Percentiles rank a stretch among this genome's conserved stretches.
Conservation (phyloP, 331 rosid species). For the Acacia concinna region DNA sequence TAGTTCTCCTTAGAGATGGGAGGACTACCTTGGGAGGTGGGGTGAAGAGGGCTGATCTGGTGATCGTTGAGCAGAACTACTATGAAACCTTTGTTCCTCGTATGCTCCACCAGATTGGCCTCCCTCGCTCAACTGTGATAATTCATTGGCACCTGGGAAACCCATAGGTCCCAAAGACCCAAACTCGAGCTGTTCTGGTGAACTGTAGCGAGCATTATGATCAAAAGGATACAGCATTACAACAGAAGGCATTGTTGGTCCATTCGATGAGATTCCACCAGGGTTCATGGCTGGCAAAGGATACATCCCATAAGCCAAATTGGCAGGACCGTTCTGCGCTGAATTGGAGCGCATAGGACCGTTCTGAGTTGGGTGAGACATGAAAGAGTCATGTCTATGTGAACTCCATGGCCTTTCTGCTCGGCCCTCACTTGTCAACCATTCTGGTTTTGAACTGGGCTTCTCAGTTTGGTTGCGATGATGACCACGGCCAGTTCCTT, state of each 20-base stretch:
- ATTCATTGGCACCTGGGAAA: slow-evolving; percentile 59
- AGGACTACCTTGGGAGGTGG: slow-evolving; percentile 66
- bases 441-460: slow-evolving; percentile 62
- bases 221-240: slow-evolving; percentile 92
- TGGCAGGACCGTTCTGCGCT: slow-evolving; percentile 56
- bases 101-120: slow-evolving; percentile 52
- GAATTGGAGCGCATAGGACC: slow-evolving; percentile 78
- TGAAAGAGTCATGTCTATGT: slow-evolving; percentile 64
- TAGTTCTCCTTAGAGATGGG: background rate
- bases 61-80: slow-evolving; percentile 59
- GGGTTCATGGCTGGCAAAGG: slow-evolving; percentile 72
- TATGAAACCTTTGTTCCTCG: slow-evolving; percentile 78
- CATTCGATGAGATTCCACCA: slow-evolving; percentile 67
- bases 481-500: slow-evolving; percentile 69
- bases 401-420: slow-evolving; percentile 79
- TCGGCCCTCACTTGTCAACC: slow-evolving; percentile 68
- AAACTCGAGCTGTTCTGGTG: slow-evolving; percentile 88
- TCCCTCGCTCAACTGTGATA: slow-evolving; percentile 64
- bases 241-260: slow-evolving; percentile 75
- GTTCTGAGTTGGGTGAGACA: slow-evolving; percentile 64
- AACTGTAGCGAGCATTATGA: slow-evolving; percentile 52
- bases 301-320: slow-evolving; percentile 76
- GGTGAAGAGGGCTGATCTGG: slow-evolving; percentile 96
- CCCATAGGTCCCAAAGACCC: slow-evolving; percentile 91
- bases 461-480: slow-evolving; percentile 74